phyloP scores from a whole-genome alignment of 208 protist species.

The Leishmania lainsoni region DNA sequence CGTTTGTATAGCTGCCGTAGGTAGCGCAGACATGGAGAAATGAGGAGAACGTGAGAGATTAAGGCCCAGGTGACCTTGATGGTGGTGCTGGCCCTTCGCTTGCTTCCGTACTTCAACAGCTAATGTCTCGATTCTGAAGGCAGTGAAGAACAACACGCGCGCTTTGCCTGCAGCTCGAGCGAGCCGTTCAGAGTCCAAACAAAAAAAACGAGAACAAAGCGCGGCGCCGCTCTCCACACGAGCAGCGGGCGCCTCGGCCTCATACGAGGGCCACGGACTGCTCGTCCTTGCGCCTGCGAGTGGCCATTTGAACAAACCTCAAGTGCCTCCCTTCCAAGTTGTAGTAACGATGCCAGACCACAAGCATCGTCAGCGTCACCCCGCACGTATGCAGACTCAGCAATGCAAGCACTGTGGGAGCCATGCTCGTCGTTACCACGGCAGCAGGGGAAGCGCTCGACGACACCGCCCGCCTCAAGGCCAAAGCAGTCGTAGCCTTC shows the following conservation, averaged over 20 bases:
- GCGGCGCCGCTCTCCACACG: background rate
- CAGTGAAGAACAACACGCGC: background rate
- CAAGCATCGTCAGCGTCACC: constrained; percentile 25
- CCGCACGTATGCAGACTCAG: constrained; percentile 31
- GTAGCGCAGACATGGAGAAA: background rate
- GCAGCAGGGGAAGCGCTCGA: background rate
- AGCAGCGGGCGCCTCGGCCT: background rate
- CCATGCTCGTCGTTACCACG: background rate
- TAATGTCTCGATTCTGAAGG: background rate
- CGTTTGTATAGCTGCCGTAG: background rate
- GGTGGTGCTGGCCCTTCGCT: background rate
- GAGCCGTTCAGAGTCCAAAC: too few species aligned
- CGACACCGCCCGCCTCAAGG: background rate
- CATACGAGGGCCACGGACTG: constrained; percentile 24
- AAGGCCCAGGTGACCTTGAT: background rate
- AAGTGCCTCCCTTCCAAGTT: constrained; percentile 70
- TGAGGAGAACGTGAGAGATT: background rate
- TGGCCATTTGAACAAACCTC: constrained; percentile 69
- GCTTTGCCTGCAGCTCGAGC: background rate
- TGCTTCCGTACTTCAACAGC: background rate
- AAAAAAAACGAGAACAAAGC: background rate
- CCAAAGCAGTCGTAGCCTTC: background rate
- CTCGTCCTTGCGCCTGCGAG: constrained; percentile 48
- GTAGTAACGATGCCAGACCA: constrained; percentile 57
- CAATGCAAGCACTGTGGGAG: constrained; percentile 28